These are phyloP conservation scores for Trichothecium roseum DNA, from an alignment of 2,329 filamentous ascomycete species.

Conservation along the genomic window DNA sequence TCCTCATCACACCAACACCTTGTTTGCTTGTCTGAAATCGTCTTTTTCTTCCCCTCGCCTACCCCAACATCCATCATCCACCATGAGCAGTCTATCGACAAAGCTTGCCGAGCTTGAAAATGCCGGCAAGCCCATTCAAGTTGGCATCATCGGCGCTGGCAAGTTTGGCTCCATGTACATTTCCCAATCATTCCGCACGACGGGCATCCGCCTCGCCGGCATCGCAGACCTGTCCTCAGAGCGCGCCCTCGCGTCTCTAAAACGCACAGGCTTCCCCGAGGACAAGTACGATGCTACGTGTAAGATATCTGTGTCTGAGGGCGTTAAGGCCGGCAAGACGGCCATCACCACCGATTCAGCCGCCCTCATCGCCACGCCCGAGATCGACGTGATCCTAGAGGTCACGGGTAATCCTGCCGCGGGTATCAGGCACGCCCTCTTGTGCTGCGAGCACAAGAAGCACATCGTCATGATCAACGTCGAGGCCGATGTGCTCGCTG, in stretches of 20 bases:
- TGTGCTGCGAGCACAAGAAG: constrained; percentile 35
- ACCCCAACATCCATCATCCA: no score
- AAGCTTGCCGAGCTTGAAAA: constrained; percentile 28
- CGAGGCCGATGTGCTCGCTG: constrained; percentile 32
- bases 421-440: constrained; percentile 29
- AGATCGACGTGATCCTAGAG: constrained; percentile 32
- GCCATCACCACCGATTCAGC: constrained; percentile 30
- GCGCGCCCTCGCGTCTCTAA: constrained; percentile 26
- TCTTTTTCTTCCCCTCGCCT: no score
- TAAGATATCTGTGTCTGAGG: constrained; percentile 23
- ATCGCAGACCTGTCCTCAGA: constrained; percentile 31
- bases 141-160: constrained; percentile 33
- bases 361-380: constrained; percentile 27
- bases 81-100: constrained; percentile 27
- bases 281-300: constrained; percentile 24
- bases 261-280: constrained; percentile 27
- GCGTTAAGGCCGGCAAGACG: constrained; percentile 27
- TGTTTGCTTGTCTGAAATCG: no score
- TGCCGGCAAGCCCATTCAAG: constrained; percentile 25
- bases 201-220: constrained; percentile 28
- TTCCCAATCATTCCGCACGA: constrained; percentile 30
- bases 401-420: constrained; percentile 31
- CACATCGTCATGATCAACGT: constrained; percentile 38
- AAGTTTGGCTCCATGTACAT: constrained; percentile 38
- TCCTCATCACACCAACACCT: no score